phyloP scores from a whole-genome alignment of 441 rosid genomes.

The Brassica hybrid region DNA sequence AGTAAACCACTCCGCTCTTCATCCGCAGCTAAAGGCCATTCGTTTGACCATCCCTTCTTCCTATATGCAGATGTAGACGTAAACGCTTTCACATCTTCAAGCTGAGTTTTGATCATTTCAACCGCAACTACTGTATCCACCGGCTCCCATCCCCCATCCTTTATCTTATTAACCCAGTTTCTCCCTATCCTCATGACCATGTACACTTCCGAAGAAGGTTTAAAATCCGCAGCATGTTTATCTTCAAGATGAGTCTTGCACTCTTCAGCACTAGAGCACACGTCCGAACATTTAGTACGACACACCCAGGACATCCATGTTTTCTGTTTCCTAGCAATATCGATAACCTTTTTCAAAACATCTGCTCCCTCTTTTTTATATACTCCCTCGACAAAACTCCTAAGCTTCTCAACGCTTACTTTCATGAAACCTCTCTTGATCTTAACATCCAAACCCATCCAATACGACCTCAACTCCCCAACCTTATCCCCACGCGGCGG shows the following conservation, averaged over 20 bases:
- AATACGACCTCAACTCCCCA: slow-evolving; percentile 19
- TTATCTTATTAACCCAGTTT: slow-evolving; percentile 25
- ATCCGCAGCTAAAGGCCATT: slow-evolving; percentile 32
- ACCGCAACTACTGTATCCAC: slow-evolving; percentile 19
- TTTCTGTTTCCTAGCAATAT: neutral
- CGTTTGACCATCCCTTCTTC: slow-evolving; percentile 19
- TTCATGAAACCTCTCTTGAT: slow-evolving; percentile 20
- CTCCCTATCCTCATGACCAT: slow-evolving; percentile 5
- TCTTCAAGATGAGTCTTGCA: slow-evolving; percentile 22
- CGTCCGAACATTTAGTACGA: neutral
- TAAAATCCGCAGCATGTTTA: slow-evolving; percentile 18
- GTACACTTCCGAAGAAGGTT: neutral
- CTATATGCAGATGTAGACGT: slow-evolving; percentile 2
- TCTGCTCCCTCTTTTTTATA: neutral
- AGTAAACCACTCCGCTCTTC: slow-evolving; percentile 23
- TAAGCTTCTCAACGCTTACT: slow-evolving; percentile 27
- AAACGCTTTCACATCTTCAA: neutral
- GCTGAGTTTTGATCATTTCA: slow-evolving; percentile 11
- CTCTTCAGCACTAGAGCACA: slow-evolving; percentile 8
- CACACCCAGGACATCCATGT: slow-evolving; percentile 22
- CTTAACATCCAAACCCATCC: slow-evolving; percentile 25
- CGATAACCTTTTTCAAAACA: neutral
- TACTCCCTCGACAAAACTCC: neutral
- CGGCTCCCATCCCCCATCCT: slow-evolving; percentile 11
- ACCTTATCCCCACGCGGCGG: neutral